Percentiles rank a stretch among this genome's conserved stretches.
phyloP scores from a whole-genome alignment of 768 basidiomycete species.

The Ramaria sp. region DNA sequence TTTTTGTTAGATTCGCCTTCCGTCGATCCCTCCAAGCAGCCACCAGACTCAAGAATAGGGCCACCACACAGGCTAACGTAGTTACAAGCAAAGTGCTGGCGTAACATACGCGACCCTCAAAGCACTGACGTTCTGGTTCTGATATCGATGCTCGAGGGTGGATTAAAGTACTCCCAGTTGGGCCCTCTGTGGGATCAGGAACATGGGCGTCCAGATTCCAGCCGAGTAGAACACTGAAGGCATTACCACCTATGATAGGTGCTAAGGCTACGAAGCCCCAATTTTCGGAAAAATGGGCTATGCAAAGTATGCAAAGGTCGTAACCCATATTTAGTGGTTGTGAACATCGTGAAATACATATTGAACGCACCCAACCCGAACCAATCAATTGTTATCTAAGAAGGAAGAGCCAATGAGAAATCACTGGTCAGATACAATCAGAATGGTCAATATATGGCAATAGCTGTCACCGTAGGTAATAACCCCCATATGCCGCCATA shows the following conservation, averaged over 20 bases:
- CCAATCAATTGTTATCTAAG: conserved; percentile 58
- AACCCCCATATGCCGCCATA: conserved; percentile 27
- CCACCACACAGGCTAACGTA: conserved; percentile 31
- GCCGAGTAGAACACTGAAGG: conserved; percentile 80
- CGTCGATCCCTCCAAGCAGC: conserved; percentile 37
- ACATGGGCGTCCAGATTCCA: conserved; percentile 67
- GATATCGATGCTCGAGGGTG: neutral
- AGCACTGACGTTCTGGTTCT: conserved; percentile 24
- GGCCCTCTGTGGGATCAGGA: neutral
- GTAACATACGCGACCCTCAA: conserved; percentile 51
- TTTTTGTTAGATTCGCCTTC: neutral
- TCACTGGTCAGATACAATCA: neutral
- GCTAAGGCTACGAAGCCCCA: conserved; percentile 72
- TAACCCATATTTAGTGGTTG: neutral
- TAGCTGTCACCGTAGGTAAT: conserved; percentile 20
- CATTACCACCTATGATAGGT: conserved; percentile 61
- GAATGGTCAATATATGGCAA: neutral
- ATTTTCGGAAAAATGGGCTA: conserved; percentile 73
- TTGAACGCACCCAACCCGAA: conserved; percentile 43
- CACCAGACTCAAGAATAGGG: conserved; percentile 38
- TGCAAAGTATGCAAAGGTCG: neutral
- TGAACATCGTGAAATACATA: neutral
- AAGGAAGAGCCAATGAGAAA: neutral
- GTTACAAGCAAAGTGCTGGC: conserved; percentile 43
- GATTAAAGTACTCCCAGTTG: neutral